Evolutionary conservation across 1,284 basidiomycete genomes (phyloP), one percentile per base, ranked within the genome.

Genomic region (Apiotrichum gamsii): DNA sequence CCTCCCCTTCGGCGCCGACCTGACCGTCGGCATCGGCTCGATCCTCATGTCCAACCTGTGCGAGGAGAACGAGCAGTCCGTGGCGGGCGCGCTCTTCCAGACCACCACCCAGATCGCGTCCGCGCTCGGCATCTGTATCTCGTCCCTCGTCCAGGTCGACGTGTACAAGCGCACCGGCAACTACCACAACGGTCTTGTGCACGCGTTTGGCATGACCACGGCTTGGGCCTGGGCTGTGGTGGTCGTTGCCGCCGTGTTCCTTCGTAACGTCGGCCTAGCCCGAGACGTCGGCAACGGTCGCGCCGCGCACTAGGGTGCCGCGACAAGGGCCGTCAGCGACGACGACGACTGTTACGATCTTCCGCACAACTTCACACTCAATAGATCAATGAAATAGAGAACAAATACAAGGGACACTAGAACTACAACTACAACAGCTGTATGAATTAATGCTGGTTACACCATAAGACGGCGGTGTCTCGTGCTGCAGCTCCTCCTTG

Each of bases 21-120:
- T 65, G 21, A 64, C 58, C 4, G 53, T 61, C 11, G 62, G 58
- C 9, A 56, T 64, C 10, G 65, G 65, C 0, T 59, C 54, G 1
- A 55, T 67, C 40, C 47, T 65, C 37, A 62, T 67, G 41, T 64
- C 62, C 33, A 66, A 64, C 47, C 45, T 64, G 33, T 59, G 51
- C 33, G 39, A 45, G 16, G 58, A 60, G 56, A 53, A 62, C 35
- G 58, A 65, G 54, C 62, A 62, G 48, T 58, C 58, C 15, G 51
- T 62, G 24, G 62, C 47, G 5, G 62, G 62, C n/a, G 62, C 62
- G 2, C 44, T 64, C 5, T 65, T 65, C 53, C 60, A 65, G 43
- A 65, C 62, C 3, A 31, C 56, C 5, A 44, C 53, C 3, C 61
- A 61, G 36, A 58, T 63, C 39, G 56, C 52, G 2, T 40, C 46